Conservation (phyloP, 768 basidiomycete species). For the Boletellus sp. region DNA sequence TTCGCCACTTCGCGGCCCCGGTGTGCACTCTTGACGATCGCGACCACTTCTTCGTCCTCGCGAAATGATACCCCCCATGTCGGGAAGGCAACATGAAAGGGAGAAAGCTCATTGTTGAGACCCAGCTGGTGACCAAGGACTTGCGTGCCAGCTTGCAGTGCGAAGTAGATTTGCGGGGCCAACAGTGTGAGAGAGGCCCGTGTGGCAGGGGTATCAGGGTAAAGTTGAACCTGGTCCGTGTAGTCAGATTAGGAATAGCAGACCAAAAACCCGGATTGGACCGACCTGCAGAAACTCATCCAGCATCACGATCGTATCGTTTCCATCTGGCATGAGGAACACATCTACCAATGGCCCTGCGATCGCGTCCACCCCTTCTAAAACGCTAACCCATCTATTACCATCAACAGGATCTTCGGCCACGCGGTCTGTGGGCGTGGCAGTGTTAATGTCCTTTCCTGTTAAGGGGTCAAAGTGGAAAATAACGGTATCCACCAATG, state of each 20-base stretch:
- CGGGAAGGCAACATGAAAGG: constrained; percentile 49
- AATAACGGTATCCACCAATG: constrained; percentile 64
- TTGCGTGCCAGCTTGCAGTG: constrained; percentile 47
- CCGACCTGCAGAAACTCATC: constrained; percentile 76
- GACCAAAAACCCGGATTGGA: not conserved
- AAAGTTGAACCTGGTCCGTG: constrained; percentile 51
- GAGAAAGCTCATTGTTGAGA: constrained; percentile 40
- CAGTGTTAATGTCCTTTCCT: constrained; percentile 51
- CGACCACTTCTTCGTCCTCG: constrained; percentile 52
- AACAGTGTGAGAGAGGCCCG: constrained; percentile 41
- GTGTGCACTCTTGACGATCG: constrained; percentile 45
- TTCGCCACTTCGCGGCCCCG: constrained; percentile 58
- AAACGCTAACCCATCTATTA: constrained; percentile 29
- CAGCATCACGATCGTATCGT: constrained; percentile 58
- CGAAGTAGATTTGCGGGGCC: constrained; percentile 50
- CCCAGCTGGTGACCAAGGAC: constrained; percentile 57
- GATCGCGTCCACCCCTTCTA: constrained; percentile 62
- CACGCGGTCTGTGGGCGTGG: constrained; percentile 13
- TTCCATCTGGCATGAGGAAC: constrained; percentile 46
- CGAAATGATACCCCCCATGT: constrained; percentile 65
- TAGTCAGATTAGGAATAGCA: not conserved
- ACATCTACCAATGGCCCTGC: constrained; percentile 56
- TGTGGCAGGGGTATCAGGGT: constrained; percentile 55
- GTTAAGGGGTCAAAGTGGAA: constrained; percentile 80
- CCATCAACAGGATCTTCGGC: not conserved